Evolutionary conservation across 1,284 basidiomycete species (phyloP).

Genomic region (Paramarasmius palmivorus): DNA sequence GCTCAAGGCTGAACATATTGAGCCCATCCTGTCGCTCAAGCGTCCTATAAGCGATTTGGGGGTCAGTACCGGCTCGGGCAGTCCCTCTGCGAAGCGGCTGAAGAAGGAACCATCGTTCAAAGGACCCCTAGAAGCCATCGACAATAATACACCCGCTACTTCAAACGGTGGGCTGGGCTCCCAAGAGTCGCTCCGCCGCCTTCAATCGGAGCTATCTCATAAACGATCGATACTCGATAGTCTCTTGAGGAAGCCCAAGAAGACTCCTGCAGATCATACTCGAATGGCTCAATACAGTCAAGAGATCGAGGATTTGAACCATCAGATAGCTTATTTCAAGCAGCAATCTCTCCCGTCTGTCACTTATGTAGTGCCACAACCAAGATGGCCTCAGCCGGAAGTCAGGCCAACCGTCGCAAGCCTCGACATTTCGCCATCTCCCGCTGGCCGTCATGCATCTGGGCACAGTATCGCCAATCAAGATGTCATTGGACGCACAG

Average conservation of each 20-base stretch:
- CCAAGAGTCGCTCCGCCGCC: slow-evolving; percentile 25
- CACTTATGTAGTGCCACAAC: slow-evolving; percentile 7
- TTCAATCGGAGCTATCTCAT: slow-evolving; percentile 27
- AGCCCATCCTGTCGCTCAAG: slow-evolving; percentile 34
- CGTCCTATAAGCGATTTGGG: slow-evolving; percentile 30
- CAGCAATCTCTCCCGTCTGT: slow-evolving; percentile 26
- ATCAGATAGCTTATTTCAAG: slow-evolving; percentile 25
- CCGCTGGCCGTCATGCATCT: too few species aligned
- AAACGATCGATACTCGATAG: slow-evolving; percentile 22
- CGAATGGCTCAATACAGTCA: slow-evolving; percentile 21
- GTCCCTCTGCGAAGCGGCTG: slow-evolving; percentile 25
- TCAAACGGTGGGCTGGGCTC: slow-evolving; percentile 11
- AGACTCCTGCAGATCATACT: slow-evolving; percentile 30
- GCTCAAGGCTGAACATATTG: slow-evolving; percentile 33
- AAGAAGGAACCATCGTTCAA: slow-evolving; percentile 29
- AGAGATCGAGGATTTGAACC: slow-evolving; percentile 22
- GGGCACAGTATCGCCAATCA: too few species aligned
- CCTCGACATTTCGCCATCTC: too few species aligned
- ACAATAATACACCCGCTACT: slow-evolving; percentile 18
- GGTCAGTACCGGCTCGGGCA: slow-evolving; percentile 2
- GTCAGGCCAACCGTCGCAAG: too few species aligned
- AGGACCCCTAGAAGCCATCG: slow-evolving; percentile 27
- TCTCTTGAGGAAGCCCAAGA: slow-evolving; percentile 26
- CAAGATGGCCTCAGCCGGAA: slow-evolving; percentile 15
- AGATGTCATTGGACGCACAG: too few species aligned